These are phyloP conservation scores for Collybia nuda DNA, from an alignment of 768 basidiomycete species.

Conservation along the genomic window DNA sequence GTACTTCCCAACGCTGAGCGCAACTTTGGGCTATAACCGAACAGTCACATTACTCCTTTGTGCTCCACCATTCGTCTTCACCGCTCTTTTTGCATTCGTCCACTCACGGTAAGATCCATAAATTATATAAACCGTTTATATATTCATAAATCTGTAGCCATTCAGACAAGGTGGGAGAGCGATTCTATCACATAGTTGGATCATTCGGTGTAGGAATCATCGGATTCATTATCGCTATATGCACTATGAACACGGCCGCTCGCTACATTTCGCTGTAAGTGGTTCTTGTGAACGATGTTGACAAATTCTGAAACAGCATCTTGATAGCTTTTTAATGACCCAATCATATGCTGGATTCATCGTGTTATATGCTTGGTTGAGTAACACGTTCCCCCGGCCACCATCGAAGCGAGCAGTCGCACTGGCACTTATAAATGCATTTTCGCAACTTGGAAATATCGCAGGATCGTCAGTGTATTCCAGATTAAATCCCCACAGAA, in stretches of 20 bases:
- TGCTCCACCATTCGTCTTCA: slow-evolving; percentile 62
- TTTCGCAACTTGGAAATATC: slow-evolving; percentile 83
- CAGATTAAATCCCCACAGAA: neutral
- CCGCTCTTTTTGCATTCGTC: slow-evolving; percentile 54
- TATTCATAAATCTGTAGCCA: slow-evolving; percentile 38
- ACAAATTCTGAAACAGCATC: slow-evolving; percentile 3
- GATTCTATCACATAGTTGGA: slow-evolving; percentile 62
- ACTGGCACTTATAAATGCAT: slow-evolving; percentile 78
- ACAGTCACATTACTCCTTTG: slow-evolving; percentile 63
- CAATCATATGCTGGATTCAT: slow-evolving; percentile 75
- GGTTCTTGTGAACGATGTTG: neutral
- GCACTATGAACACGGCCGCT: slow-evolving; percentile 58
- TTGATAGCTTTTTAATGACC: slow-evolving; percentile 70
- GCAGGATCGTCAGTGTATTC: slow-evolving; percentile 65
- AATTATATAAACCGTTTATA: neutral
- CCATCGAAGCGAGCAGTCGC: slow-evolving; percentile 89
- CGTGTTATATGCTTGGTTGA: slow-evolving; percentile 56
- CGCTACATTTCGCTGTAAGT: slow-evolving; percentile 68
- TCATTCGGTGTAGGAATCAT: slow-evolving; percentile 60
- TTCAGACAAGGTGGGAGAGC: slow-evolving; percentile 70
- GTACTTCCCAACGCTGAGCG: slow-evolving; percentile 71
- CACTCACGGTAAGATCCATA: slow-evolving; percentile 40
- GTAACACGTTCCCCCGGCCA: slow-evolving; percentile 54
- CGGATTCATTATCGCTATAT: slow-evolving; percentile 66
- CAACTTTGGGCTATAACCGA: slow-evolving; percentile 64